Base-by-base conservation (phyloP, 2,329 filamentous ascomycete genomes). In the Zasmidium citrigriseum region DNA sequence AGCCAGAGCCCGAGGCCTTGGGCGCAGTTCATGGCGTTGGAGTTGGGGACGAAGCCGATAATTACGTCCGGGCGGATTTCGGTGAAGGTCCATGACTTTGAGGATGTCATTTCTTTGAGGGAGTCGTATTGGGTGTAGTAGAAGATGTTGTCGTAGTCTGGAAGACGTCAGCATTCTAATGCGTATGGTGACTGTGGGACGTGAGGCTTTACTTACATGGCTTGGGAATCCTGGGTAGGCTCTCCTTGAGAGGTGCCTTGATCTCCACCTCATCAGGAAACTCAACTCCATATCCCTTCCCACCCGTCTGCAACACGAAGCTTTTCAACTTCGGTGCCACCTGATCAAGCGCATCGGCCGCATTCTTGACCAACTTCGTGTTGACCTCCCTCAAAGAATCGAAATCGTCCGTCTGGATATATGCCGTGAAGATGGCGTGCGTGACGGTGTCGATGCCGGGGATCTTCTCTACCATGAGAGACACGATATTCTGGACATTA, bases 261-360 rank as follows among this genome's bases (percentile, higher is more conserved):
- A 76, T 72, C 54, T 74, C 73, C 18, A 73, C 68, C 34, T 73
- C 71, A 38, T 72, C 71, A 5, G 75, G 68, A 51, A 78, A 73
- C 53, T 79, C 76, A 57, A 74, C 77, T 46, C 77, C 77, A 66
- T 75, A 77, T 38, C 68, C 41, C 58, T 76, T 75, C 41, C 69
- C 64, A 24, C 73, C 73, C 4, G 71, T 74, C 58, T 73, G 71
- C 12, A 73, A 66, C 21, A 75, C 69, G 29, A 73, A 69, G 65
- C 72, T 75, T 69, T 74, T 74, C 58, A 71, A 73, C 29, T 21
- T 67, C 47, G 61, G 70, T n/a, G 73, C 54, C 22, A 60, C 21
- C 24, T 53, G 49, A 25, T 58, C 55, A 18, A 61, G 41, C 9
- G 59, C 58, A 14, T 20, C 34, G n/a, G 57, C 46, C 20, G 59